Conservation (phyloP, 2,329 filamentous ascomycete species). For the Nannizziopsis barbatae region DNA sequence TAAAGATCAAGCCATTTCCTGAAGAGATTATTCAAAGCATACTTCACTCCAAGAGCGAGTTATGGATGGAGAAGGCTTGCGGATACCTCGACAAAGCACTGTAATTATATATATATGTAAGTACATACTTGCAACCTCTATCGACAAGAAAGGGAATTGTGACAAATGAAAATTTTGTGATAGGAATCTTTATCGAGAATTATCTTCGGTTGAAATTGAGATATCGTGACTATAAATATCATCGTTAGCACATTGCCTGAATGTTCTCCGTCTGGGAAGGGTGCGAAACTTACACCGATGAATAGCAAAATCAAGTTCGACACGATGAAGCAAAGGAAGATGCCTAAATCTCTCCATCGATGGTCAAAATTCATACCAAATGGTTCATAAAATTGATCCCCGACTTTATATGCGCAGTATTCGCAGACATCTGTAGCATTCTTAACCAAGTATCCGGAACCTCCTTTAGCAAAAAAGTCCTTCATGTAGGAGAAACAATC, state of each 20-base stretch:
- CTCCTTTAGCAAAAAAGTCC: conserved; percentile 28
- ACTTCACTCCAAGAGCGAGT: too few species aligned
- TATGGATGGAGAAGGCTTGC: too few species aligned
- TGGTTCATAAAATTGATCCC: conserved; percentile 65
- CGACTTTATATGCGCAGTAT: conserved; percentile 59
- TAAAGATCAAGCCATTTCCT: too few species aligned
- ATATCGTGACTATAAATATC: conserved; percentile 4
- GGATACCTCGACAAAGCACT: too few species aligned
- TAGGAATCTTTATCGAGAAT: background rate
- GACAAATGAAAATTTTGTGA: background rate
- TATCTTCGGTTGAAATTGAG: conserved; percentile 10
- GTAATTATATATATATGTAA: too few species aligned
- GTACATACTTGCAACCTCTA: too few species aligned
- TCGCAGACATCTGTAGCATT: conserved; percentile 39
- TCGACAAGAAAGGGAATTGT: too few species aligned
- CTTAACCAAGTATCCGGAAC: conserved; percentile 42
- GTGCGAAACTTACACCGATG: conserved; percentile 39
- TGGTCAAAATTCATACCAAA: conserved; percentile 56
- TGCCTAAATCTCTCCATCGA: conserved; percentile 74
- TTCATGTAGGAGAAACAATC: conserved; percentile 48
- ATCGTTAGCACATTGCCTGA: background rate
- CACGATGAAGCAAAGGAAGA: conserved; percentile 62
- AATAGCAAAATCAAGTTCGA: conserved; percentile 62
- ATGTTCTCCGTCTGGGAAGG: background rate
- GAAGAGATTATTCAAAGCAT: too few species aligned